These are phyloP conservation scores for Aspergillus sp. DNA, from an alignment of 2,329 filamentous ascomycete species.

Conservation along the genomic window DNA sequence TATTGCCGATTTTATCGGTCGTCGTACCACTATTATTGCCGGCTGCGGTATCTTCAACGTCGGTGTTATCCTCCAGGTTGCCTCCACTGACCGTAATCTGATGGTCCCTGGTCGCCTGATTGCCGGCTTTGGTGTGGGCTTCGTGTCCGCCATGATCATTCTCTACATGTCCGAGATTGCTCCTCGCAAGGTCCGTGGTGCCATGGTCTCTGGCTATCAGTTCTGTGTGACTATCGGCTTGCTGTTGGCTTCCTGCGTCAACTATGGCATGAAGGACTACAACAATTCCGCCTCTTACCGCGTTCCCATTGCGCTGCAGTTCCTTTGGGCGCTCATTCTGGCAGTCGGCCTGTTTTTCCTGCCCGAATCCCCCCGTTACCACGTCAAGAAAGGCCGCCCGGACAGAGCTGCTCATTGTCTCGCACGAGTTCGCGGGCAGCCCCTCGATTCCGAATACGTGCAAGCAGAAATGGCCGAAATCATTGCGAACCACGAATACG, in stretches of 20 bases:
- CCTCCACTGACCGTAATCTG: conserved; percentile 45
- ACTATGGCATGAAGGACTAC: conserved; percentile 59
- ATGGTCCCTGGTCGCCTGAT: conserved; percentile 66
- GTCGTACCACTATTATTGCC: conserved; percentile 54
- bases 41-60: conserved; percentile 63
- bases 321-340: conserved; percentile 70
- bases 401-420: conserved; percentile 56
- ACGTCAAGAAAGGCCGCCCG: conserved; percentile 65
- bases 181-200: conserved; percentile 65
- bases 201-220: conserved; percentile 73
- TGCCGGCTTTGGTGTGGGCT: conserved; percentile 69
- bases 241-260: conserved; percentile 62
- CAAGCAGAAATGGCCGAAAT: conserved; percentile 74
- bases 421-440: conserved; percentile 63
- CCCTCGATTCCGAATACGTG: conserved; percentile 62
- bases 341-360: conserved; percentile 62
- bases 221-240: conserved; percentile 76
- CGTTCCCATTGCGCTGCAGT: conserved; percentile 72
- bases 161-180: conserved; percentile 79
- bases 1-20: conserved; percentile 62
- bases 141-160: conserved; percentile 70
- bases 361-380: conserved; percentile 79
- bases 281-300: conserved; percentile 61
- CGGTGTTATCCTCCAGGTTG: conserved; percentile 59
- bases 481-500: conserved; percentile 80